Evolutionary conservation across 768 basidiomycete species (phyloP), one percentile per base, ranked within the genome.

Genomic region (Leccinellum albellum): DNA sequence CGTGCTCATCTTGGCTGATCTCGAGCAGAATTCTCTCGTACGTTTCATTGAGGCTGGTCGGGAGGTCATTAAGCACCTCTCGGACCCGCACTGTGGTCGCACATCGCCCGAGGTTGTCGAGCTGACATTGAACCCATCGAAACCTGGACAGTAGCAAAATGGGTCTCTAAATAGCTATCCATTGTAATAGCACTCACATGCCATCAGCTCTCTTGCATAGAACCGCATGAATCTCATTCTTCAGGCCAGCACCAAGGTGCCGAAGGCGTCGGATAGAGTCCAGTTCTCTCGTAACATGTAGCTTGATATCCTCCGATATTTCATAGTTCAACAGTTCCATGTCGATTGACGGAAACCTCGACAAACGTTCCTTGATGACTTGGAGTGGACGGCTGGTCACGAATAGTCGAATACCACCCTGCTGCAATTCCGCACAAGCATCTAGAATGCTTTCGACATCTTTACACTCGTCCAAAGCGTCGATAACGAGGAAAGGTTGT

Each of bases 81-180:
- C 58, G 55, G 10, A 63, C 15, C 10, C 33, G 20, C 4, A 20
- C 15, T 4, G 21, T 0, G 9, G 62, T 54, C n/a, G 26, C 2
- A 7, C 61, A 63, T 37, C 7, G 13, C 20, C 33, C 26, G 3
- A 63, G 28, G 0, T 2, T n/a, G 20, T 17, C 2, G 26, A 64
- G 50, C 28, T 64, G 62, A 44, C 61, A 64, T 12, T 64, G 55
- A 10, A 50, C 55, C 62, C 62, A 64, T 8, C 61, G 55, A 21
- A 63, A 64, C 62, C 62, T 60, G 6, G 9, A 21, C 3, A 20
- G 20, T 2, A 20, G n/a, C 33, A 35, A 35, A 1, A 35, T 17
- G 17, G 0, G 9, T 35, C 35, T 35, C 17, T 17, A 9, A 1
- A 35, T 17, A 35, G 0, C 7, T 35, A 35, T 3, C 17, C 17